Evolutionary conservation across 2,329 filamentous ascomycete species (phyloP).

Genomic region (Fusarium pseudonygamai): DNA sequence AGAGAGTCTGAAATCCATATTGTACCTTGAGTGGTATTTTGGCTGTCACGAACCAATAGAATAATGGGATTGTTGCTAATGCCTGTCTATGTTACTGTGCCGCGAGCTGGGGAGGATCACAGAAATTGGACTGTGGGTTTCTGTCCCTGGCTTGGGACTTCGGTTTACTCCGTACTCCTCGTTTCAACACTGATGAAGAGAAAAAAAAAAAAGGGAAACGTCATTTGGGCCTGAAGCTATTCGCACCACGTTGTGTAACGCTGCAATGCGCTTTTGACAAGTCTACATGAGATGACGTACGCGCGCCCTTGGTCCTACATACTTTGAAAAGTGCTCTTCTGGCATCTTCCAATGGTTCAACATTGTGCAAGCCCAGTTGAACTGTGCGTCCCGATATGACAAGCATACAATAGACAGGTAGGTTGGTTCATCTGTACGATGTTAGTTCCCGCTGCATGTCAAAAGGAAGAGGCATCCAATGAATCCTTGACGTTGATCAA

Average conservation of each 20-base stretch:
- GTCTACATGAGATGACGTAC: conserved; percentile 2
- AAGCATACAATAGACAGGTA: not conserved
- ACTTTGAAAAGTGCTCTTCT: not conserved
- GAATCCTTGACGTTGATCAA: conserved; percentile 27
- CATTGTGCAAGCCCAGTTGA: not conserved
- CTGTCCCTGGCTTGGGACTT: conserved; percentile 12
- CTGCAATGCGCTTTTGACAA: not conserved
- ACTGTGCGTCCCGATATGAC: conserved; percentile 20
- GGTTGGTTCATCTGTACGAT: conserved; percentile 14
- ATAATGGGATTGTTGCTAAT: not conserved
- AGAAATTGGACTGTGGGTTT: not conserved
- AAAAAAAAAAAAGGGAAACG: not conserved
- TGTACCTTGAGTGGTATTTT: not conserved
- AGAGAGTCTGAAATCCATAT: not conserved
- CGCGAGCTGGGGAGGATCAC: not conserved
- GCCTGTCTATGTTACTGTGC: not conserved
- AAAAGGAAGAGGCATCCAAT: conserved; percentile 42
- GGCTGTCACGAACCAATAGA: conserved; percentile 25
- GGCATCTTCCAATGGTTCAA: not conserved
- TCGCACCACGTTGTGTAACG: not conserved
- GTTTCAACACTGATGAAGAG: not conserved
- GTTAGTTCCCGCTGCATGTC: conserved; percentile 40
- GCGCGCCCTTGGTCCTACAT: conserved; percentile 20
- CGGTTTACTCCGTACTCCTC: not conserved
- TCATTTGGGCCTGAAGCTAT: conserved; percentile 15